A percentile compares a stretch with the other conserved stretches of the same genome.
Conservation (phyloP, 2,329 filamentous ascomycete genomes). For the Penicillium sp. region DNA sequence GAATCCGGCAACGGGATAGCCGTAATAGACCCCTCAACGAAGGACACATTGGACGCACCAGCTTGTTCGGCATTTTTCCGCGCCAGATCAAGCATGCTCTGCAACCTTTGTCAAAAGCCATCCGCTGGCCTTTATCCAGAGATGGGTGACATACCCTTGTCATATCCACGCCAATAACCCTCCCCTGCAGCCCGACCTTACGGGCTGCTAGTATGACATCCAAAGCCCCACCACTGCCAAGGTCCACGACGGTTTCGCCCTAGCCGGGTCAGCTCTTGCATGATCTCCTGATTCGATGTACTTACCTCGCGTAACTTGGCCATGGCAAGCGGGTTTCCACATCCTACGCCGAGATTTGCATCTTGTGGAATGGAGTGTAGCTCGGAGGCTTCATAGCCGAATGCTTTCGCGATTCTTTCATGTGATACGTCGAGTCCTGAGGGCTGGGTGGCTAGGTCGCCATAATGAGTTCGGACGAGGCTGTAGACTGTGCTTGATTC, state of each 20-base stretch:
- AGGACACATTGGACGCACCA: constrained; percentile 47
- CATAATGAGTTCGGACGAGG: background rate
- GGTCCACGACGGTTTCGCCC: constrained; percentile 58
- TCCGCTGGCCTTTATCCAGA: background rate
- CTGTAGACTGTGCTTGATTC: background rate
- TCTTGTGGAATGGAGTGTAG: constrained; percentile 46
- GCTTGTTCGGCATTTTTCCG: constrained; percentile 44
- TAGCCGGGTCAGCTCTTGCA: constrained; percentile 21
- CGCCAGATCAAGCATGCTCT: constrained; percentile 58
- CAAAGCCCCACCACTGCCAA: constrained; percentile 59
- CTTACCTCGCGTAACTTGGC: constrained; percentile 47
- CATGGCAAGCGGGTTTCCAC: constrained; percentile 54
- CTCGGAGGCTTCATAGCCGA: constrained; percentile 28
- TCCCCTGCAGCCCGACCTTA: constrained; percentile 50
- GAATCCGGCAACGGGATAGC: constrained; percentile 44
- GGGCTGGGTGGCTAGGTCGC: background rate
- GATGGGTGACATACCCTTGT: constrained; percentile 46
- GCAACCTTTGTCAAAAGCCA: background rate
- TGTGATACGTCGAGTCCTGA: background rate
- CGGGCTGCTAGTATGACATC: constrained; percentile 56
- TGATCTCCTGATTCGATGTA: background rate
- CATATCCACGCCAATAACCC: constrained; percentile 60
- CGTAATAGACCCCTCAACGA: constrained; percentile 55
- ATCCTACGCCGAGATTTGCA: constrained; percentile 55
- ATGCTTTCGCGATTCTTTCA: background rate